These are phyloP conservation scores for Trichoderma endophyticum DNA, from an alignment of 2,329 filamentous ascomycete genomes.

Conservation along the genomic window DNA sequence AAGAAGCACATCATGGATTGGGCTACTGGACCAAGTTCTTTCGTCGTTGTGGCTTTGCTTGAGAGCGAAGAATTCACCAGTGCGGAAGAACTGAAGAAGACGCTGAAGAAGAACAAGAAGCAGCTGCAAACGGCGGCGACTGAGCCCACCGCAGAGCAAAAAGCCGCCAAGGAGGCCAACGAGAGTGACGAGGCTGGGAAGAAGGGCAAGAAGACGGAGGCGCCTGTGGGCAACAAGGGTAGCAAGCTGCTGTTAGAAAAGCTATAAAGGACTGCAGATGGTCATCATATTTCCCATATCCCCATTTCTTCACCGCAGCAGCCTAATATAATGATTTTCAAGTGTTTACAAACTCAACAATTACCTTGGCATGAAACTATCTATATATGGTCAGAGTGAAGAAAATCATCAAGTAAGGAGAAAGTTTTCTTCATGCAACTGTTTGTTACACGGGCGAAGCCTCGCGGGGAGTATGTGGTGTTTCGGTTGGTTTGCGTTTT, in stretches of 20 bases:
- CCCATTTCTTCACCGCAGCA: background rate
- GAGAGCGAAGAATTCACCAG: slow-evolving; percentile 71
- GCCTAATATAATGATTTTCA: background rate
- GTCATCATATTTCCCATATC: background rate
- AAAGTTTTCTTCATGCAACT: background rate
- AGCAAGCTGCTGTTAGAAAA: slow-evolving; percentile 59
- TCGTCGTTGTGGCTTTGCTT: slow-evolving; percentile 77
- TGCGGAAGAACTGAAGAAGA: slow-evolving; percentile 63
- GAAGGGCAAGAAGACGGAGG: slow-evolving; percentile 42
- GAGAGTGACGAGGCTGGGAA: slow-evolving; percentile 43
- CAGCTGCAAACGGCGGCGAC: slow-evolving; percentile 64
- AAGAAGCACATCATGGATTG: slow-evolving; percentile 71
- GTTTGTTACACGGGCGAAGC: background rate
- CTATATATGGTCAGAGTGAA: background rate
- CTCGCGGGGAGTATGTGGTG: background rate
- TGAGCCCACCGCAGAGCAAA: slow-evolving; percentile 55
- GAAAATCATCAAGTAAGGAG: background rate
- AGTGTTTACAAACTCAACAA: background rate
- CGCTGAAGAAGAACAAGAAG: slow-evolving; percentile 70
- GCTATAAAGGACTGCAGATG: slow-evolving; percentile 34
- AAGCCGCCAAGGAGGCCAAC: slow-evolving; percentile 48
- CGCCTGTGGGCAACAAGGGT: slow-evolving; percentile 58
- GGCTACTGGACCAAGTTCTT: slow-evolving; percentile 83
- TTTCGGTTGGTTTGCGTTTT: background rate
- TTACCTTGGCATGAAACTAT: background rate